These are phyloP conservation scores for Sclerotinia minor DNA, from an alignment of 2,329 filamentous ascomycete species.

Conservation along the genomic window DNA sequence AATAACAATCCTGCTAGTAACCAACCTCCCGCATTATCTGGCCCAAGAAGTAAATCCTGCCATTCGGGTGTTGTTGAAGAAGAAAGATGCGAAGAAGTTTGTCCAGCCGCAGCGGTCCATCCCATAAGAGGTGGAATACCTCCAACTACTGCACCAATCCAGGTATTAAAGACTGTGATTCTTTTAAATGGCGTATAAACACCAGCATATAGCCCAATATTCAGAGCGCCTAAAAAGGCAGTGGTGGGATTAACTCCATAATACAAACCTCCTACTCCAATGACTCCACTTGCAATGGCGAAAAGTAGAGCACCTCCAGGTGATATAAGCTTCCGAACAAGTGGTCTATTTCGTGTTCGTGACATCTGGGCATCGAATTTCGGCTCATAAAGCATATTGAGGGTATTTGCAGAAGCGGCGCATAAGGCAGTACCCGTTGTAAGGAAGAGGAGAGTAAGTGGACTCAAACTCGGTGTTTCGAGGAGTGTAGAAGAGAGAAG, in stretches of 20 bases:
- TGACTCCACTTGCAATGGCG: conserved; percentile 68
- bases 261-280: conserved; percentile 74
- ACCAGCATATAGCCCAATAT: conserved; percentile 87
- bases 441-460: conserved; percentile 88
- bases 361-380: conserved; percentile 89
- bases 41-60: conserved; percentile 74
- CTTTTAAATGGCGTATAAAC: conserved; percentile 93
- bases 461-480: conserved; percentile 75
- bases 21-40: conserved; percentile 77
- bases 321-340: conserved; percentile 79
- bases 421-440: conserved; percentile 86
- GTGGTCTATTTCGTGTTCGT: conserved; percentile 84
- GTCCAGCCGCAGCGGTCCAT: conserved; percentile 91
- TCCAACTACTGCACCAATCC: conserved; percentile 90
- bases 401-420: conserved; percentile 85
- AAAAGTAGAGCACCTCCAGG: conserved; percentile 73
- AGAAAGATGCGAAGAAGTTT: conserved; percentile 78
- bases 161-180: conserved; percentile 84
- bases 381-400: conserved; percentile 97
- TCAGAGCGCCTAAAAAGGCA: conserved; percentile 77
- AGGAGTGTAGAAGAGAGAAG: conserved; percentile 71
- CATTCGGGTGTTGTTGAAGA: conserved; percentile 59
- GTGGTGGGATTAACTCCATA: conserved; percentile 93
- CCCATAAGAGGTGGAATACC: conserved; percentile 96
- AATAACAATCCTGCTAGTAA: conserved; percentile 81